A percentile compares a stretch with the other conserved stretches of the same genome.
Evolutionary conservation across 2,329 filamentous ascomycete genomes (phyloP).

Genomic region (Rhynchosporium secalis): DNA sequence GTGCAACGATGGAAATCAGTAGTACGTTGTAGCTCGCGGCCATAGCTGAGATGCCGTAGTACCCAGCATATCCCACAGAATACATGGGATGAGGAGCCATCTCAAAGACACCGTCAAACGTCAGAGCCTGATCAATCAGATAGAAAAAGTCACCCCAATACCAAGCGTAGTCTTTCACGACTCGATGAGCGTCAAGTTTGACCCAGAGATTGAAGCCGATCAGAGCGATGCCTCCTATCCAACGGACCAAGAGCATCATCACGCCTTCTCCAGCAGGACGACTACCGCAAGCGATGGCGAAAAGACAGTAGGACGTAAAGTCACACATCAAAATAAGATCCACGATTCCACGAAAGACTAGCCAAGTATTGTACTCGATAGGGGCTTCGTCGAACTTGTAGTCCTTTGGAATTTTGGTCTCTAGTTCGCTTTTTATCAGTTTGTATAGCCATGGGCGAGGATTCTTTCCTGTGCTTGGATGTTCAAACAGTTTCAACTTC

Average conservation of each 20-base stretch:
- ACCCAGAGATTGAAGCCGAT: conserved; percentile 98
- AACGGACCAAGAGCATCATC: conserved; percentile 70
- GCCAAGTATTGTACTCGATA: conserved; percentile 98
- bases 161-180: conserved; percentile 99
- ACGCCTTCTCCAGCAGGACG: conserved; percentile 71
- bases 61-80: conserved; percentile 95
- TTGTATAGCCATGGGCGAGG: conserved; percentile 80
- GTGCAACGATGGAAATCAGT: conserved; percentile 93
- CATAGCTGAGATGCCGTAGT: conserved; percentile 98
- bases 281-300: conserved; percentile 84
- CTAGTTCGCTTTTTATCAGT: conserved; percentile 83
- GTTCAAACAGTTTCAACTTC: conserved; percentile 82
- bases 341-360: conserved; percentile 91
- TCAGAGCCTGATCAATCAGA: conserved; percentile 94
- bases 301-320: conserved; percentile 94
- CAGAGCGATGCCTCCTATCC: conserved; percentile 73
- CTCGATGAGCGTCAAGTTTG: conserved; percentile 93
- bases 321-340: conserved; percentile 99
- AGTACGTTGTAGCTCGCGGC: conserved; percentile 96
- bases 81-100: conserved; percentile 99
- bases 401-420: conserved; percentile 91
- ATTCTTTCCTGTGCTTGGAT: conserved; percentile 77
- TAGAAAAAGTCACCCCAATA: conserved; percentile 99
- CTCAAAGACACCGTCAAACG: conserved; percentile 98
- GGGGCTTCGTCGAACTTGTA: conserved; percentile 93